Percentiles rank a stretch among this genome's conserved stretches.
Conservation (phyloP, 371 early-diverging fungal genomes). For the Actinomortierella ambigua region DNA sequence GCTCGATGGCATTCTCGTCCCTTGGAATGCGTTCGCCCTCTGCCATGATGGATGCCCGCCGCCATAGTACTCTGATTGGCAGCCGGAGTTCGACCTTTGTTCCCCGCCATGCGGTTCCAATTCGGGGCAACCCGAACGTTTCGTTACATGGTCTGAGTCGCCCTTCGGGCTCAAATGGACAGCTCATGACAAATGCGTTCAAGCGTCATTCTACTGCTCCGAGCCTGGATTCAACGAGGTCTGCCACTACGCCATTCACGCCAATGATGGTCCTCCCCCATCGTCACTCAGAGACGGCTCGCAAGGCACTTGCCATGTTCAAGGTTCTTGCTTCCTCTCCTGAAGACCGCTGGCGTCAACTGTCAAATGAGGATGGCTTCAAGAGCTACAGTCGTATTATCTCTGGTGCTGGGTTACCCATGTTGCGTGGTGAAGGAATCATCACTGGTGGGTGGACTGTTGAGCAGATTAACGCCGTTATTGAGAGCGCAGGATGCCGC, state of each 20-base stretch:
- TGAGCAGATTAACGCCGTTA: constrained; percentile 50
- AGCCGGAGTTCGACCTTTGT: constrained; percentile 31
- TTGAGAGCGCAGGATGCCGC: constrained; percentile 31
- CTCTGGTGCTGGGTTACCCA: constrained; percentile 52
- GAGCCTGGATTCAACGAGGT: constrained; percentile 27
- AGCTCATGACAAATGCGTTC: constrained; percentile 11
- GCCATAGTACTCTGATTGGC: constrained; percentile 33
- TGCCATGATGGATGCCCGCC: constrained; percentile 42
- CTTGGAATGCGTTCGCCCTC: constrained; percentile 38
- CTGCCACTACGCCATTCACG: constrained; percentile 14
- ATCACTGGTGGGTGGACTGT: constrained; percentile 56
- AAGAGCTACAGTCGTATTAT: constrained; percentile 53
- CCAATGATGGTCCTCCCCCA: constrained; percentile 16
- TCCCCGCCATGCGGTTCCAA: constrained; percentile 26
- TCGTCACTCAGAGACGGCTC: constrained; percentile 27
- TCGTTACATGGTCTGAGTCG: constrained; percentile 15
- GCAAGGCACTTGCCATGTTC: constrained; percentile 40
- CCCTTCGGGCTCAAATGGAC: constrained; percentile 12
- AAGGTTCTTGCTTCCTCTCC: constrained; percentile 50
- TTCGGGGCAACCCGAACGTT: constrained; percentile 22
- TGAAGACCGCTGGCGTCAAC: constrained; percentile 53
- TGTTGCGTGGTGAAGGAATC: constrained; percentile 55
- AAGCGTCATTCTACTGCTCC: constrained; percentile 28
- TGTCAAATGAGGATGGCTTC: constrained; percentile 48
- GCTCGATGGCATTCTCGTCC: constrained; percentile 41